Percentiles rank a stretch among this genome's conserved stretches.
These are phyloP conservation scores for Neoboletus subvelutipes DNA, from an alignment of 768 basidiomycete species.

Conservation along the genomic window DNA sequence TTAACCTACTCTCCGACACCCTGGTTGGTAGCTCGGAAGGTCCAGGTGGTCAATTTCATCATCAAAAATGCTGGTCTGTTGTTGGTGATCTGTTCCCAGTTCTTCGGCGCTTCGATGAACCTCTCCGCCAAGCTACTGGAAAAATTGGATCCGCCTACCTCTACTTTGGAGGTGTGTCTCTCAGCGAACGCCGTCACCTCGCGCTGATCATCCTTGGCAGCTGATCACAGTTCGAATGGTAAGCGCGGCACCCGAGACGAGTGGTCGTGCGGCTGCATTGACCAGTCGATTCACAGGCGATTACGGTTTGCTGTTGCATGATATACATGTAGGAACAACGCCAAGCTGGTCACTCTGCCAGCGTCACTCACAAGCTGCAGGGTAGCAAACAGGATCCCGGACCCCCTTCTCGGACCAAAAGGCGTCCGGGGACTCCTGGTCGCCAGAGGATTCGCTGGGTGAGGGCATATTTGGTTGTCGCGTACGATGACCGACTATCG, in stretches of 20 bases:
- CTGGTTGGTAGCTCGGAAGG: not conserved
- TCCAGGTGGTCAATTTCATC: not conserved
- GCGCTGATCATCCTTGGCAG: not conserved
- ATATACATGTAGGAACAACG: not conserved
- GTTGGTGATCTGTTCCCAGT: not conserved
- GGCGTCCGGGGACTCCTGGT: slow-evolving; percentile 54
- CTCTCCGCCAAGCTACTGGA: not conserved
- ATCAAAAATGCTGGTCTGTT: not conserved
- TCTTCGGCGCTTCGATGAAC: not conserved
- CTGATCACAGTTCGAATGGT: not conserved
- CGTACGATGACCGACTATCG: not conserved
- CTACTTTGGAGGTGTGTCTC: not conserved
- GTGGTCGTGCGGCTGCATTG: not conserved
- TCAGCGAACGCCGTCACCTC: not conserved
- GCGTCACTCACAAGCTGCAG: slow-evolving; percentile 2
- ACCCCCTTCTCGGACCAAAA: slow-evolving; percentile 62
- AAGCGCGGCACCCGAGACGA: not conserved
- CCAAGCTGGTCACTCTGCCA: not conserved
- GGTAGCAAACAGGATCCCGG: slow-evolving; percentile 41
- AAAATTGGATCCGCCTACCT: not conserved
- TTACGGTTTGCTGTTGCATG: not conserved
- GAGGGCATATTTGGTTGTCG: slow-evolving; percentile 11
- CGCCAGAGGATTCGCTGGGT: slow-evolving; percentile 66
- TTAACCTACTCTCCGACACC: not conserved
- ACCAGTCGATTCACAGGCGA: not conserved